Conservation (phyloP, 1,139 yeast species). For the Geotrichum cucujoidarum region DNA sequence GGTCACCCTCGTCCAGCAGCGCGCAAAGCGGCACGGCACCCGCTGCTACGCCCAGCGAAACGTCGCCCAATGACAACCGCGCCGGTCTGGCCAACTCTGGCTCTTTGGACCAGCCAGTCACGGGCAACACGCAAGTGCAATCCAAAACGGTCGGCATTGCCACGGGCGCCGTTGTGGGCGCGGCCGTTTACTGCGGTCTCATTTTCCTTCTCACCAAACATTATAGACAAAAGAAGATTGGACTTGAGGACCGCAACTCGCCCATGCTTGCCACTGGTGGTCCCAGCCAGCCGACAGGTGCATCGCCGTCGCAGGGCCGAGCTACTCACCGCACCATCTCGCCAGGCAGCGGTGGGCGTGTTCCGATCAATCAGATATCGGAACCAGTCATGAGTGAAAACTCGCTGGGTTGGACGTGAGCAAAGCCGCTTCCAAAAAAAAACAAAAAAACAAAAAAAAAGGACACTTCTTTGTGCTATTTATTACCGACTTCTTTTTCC, state of each 20-base stretch:
- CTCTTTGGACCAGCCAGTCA: slow-evolving; percentile 34
- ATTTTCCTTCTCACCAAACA: slow-evolving; percentile 35
- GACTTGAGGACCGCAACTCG: slow-evolving; percentile 17
- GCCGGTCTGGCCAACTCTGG: slow-evolving; percentile 28
- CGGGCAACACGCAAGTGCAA: slow-evolving; percentile 27
- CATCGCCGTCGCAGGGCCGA: neutral
- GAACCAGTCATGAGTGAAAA: slow-evolving; percentile 41
- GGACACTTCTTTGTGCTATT: too few relatives aligned
- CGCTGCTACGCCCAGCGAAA: neutral
- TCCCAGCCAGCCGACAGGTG: slow-evolving; percentile 2
- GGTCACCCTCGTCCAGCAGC: slow-evolving; percentile 18
- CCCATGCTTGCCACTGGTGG: slow-evolving; percentile 20
- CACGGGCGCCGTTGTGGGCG: slow-evolving; percentile 39
- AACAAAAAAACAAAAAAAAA: too few relatives aligned
- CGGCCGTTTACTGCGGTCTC: slow-evolving; percentile 35
- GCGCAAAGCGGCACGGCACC: slow-evolving; percentile 17
- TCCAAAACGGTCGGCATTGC: slow-evolving; percentile 39
- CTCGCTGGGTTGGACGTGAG: slow-evolving; percentile 39
- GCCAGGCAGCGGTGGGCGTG: slow-evolving; percentile 20
- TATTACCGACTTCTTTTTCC: neutral
- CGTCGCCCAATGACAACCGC: slow-evolving; percentile 3
- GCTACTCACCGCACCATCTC: slow-evolving; percentile 1
- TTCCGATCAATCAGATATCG: slow-evolving; percentile 31
- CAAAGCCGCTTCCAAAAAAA: too few relatives aligned
- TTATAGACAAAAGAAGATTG: slow-evolving; percentile 29